A percentile compares a stretch with the other conserved stretches of the same genome.
These are phyloP conservation scores for Ceriops tagal DNA, from an alignment of 345 rosid genomes.

Conservation along the genomic window DNA sequence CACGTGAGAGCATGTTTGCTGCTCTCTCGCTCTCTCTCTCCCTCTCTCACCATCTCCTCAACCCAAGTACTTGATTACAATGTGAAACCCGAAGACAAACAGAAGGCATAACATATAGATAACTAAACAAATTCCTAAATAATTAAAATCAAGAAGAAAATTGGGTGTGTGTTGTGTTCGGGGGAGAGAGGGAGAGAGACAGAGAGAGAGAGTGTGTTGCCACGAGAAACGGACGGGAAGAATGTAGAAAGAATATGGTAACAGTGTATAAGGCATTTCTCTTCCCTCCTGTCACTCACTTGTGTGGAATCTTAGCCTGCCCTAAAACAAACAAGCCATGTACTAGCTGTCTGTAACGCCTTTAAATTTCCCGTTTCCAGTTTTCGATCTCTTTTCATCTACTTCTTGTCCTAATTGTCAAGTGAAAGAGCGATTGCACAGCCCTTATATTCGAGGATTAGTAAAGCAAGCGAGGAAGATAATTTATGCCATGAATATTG, in stretches of 20 bases:
- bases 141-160: not conserved
- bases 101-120: not conserved
- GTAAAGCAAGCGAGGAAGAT: too few species aligned
- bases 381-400: not conserved
- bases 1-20: conserved; percentile 34
- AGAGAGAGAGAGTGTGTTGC: not conserved
- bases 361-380: not conserved
- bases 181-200: not conserved
- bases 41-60: conserved; percentile 7
- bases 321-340: conserved; percentile 1
- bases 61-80: not conserved
- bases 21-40: conserved; percentile 4
- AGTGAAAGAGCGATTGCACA: too few species aligned
- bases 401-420: too few species aligned
- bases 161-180: too few species aligned
- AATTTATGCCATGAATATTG: too few species aligned
- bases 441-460: too few species aligned
- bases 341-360: not conserved
- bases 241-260: not conserved
- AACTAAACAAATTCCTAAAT: not conserved
- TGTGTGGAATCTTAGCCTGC: conserved; percentile 5
- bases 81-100: not conserved
- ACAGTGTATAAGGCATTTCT: not conserved
- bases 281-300: not conserved
- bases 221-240: not conserved